A percentile compares a stretch with the other conserved stretches of the same genome.
Conservation (phyloP, 2,329 filamentous ascomycete species). For the Cryphonectria naterciae region DNA sequence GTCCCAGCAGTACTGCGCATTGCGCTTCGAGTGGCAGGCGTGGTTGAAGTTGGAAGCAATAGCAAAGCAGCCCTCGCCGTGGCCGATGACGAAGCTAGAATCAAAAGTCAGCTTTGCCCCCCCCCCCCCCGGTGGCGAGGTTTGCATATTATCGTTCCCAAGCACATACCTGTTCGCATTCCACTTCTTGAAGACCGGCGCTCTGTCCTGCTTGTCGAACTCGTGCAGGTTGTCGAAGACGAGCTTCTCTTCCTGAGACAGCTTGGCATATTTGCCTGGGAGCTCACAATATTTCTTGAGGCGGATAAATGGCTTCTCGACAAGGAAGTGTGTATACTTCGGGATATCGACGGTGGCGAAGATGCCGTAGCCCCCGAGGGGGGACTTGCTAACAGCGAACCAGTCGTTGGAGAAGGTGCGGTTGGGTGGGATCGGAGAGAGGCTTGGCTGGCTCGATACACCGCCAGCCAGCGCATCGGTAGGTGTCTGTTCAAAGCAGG, state of each 20-base stretch:
- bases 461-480: neutral
- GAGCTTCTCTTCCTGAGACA: constrained; percentile 38
- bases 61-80: constrained; percentile 49
- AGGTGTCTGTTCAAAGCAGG: constrained; percentile 8
- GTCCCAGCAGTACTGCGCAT: constrained; percentile 51
- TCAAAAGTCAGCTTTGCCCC: neutral
- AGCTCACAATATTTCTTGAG: constrained; percentile 37
- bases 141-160: neutral
- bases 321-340: constrained; percentile 46
- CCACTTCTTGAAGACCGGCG: constrained; percentile 45
- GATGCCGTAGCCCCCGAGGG: constrained; percentile 49
- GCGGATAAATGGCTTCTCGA: constrained; percentile 49
- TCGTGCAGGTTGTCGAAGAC: constrained; percentile 46
- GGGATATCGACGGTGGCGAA: constrained; percentile 49
- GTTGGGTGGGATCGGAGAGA: constrained; percentile 12
- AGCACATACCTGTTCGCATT: constrained; percentile 51
- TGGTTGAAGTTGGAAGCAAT: constrained; percentile 63
- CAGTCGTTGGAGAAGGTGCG: constrained; percentile 43
- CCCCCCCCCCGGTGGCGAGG: neutral
- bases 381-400: constrained; percentile 47
- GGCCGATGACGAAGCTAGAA: constrained; percentile 34
- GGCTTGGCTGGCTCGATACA: neutral
- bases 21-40: constrained; percentile 50
- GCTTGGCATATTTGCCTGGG: constrained; percentile 40
- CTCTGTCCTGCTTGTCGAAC: constrained; percentile 34